phyloP scores from a whole-genome alignment of 208 protist genomes.

The Acanthamoeba healyi region DNA sequence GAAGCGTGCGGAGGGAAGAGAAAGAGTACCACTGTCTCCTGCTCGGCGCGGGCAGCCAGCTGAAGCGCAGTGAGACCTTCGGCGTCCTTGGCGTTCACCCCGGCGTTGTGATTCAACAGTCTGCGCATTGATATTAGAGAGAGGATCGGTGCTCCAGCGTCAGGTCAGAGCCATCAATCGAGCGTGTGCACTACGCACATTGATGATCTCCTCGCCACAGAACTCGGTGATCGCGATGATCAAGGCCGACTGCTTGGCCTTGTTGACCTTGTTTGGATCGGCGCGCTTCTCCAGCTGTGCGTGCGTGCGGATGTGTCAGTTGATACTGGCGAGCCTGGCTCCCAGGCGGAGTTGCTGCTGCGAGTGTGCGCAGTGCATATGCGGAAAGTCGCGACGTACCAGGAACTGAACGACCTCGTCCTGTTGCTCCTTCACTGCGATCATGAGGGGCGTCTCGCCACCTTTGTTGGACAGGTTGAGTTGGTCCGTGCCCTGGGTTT shows the following conservation, averaged over 20 bases:
- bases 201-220: slow-evolving; percentile 52
- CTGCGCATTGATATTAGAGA: not conserved
- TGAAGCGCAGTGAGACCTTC: not conserved
- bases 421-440: slow-evolving; percentile 43
- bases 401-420: slow-evolving; percentile 9
- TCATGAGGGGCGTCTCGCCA: slow-evolving; percentile 10
- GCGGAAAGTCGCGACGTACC: not conserved
- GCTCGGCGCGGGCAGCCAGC: not conserved
- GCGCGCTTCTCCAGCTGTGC: not conserved
- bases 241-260: not conserved
- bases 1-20: not conserved
- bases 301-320: too few relatives aligned
- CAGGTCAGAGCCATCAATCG: not conserved
- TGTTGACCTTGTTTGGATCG: slow-evolving; percentile 44
- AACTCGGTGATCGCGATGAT: not conserved
- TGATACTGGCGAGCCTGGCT: too few relatives aligned
- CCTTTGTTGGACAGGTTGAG: slow-evolving; percentile 13
- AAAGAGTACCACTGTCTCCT: not conserved
- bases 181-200: not conserved
- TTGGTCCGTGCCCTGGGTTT: not conserved
- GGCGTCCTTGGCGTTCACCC: not conserved
- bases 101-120: not conserved
- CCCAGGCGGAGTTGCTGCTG: too few relatives aligned
- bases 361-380: too few relatives aligned
- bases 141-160: not conserved